phyloP scores from a whole-genome alignment of 129 eudicot species.

The Silybum marianum region DNA sequence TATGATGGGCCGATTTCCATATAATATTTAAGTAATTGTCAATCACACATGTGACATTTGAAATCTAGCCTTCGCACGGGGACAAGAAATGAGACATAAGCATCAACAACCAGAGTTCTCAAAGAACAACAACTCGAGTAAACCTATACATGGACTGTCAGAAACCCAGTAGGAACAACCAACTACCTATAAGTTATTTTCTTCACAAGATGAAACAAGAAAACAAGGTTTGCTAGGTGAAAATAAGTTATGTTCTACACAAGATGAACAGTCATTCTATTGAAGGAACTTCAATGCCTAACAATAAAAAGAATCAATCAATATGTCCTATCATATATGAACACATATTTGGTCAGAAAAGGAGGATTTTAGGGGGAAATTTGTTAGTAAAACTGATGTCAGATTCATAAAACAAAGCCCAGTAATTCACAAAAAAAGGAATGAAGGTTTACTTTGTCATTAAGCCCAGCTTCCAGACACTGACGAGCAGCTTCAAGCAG shows the following conservation, averaged over 20 bases:
- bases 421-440: background rate
- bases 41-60: background rate
- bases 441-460: conserved; percentile 65
- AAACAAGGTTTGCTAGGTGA: background rate
- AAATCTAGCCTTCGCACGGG: background rate
- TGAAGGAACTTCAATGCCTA: background rate
- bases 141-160: background rate
- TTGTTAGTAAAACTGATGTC: background rate
- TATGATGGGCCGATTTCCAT: background rate
- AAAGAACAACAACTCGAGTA: background rate
- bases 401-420: background rate
- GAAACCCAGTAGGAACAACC: background rate
- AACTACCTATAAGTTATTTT: background rate
- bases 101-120: background rate
- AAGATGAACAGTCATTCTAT: background rate
- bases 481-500: conserved; percentile 89
- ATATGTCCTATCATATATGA: background rate
- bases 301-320: background rate
- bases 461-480: conserved; percentile 88
- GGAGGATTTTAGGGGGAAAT: background rate
- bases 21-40: background rate
- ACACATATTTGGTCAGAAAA: background rate
- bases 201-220: background rate
- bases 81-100: background rate
- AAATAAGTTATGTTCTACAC: background rate